These are phyloP conservation scores for Hortaea sp. DNA, from an alignment of 2,329 filamentous ascomycete genomes.

Conservation along the genomic window DNA sequence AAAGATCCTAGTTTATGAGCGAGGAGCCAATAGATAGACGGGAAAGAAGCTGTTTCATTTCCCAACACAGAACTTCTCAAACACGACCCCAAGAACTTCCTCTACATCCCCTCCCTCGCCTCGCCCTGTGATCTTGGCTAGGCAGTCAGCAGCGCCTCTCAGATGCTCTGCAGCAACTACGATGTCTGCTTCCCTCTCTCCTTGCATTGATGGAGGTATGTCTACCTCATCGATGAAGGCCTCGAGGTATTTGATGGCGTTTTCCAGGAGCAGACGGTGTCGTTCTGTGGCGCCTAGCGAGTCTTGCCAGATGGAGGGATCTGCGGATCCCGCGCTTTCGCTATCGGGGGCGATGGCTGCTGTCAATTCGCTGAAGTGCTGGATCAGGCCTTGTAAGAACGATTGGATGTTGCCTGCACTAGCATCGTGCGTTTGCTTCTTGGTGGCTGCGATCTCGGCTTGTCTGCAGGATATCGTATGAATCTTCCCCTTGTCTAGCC, in stretches of 20 bases:
- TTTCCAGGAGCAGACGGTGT: slow-evolving; percentile 68
- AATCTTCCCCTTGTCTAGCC: slow-evolving; percentile 36
- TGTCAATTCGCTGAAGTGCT: slow-evolving; percentile 62
- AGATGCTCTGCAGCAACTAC: slow-evolving; percentile 86
- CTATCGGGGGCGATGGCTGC: slow-evolving; percentile 31
- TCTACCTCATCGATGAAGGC: slow-evolving; percentile 55
- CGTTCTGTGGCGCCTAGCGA: slow-evolving; percentile 84
- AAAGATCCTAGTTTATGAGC: neutral
- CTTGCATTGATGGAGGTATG: slow-evolving; percentile 1
- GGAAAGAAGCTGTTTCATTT: slow-evolving; percentile 14
- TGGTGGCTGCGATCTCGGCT: slow-evolving; percentile 28
- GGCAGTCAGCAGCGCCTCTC: slow-evolving; percentile 64
- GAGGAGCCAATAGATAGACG: neutral
- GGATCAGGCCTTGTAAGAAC: slow-evolving; percentile 58
- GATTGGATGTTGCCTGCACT: slow-evolving; percentile 46
- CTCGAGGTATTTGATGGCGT: slow-evolving; percentile 62
- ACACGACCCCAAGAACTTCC: slow-evolving; percentile 90
- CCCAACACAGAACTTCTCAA: slow-evolving; percentile 63
- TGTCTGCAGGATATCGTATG: slow-evolving; percentile 61
- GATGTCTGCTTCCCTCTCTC: slow-evolving; percentile 56
- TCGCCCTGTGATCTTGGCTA: slow-evolving; percentile 80
- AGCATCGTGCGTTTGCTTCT: slow-evolving; percentile 14
- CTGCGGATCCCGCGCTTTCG: slow-evolving; percentile 24
- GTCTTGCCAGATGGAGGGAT: slow-evolving; percentile 65
- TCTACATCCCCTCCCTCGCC: slow-evolving; percentile 85